A percentile compares a stretch with the other conserved stretches of the same genome.
These are phyloP conservation scores for Ophiostoma tasmaniense DNA, from an alignment of 2,329 filamentous ascomycete genomes.

Conservation along the genomic window DNA sequence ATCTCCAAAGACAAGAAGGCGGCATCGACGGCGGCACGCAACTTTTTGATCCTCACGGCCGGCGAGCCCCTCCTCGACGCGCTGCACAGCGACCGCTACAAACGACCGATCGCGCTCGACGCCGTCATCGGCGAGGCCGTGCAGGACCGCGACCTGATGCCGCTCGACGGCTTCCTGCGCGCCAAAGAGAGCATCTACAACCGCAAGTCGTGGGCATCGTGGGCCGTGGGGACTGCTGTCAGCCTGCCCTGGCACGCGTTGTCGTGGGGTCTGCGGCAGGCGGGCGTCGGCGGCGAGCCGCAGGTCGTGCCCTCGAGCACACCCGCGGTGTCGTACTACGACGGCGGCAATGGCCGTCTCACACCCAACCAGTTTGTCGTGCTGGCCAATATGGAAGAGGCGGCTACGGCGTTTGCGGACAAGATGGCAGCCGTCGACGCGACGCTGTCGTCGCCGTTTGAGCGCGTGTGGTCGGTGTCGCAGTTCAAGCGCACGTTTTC, in stretches of 20 bases:
- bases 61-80: conserved; percentile 59
- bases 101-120: conserved; percentile 70
- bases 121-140: conserved; percentile 70
- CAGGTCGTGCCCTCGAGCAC: neutral
- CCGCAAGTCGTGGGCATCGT: conserved; percentile 55
- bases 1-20: neutral
- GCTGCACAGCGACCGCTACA: conserved; percentile 69
- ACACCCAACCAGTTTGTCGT: conserved; percentile 55
- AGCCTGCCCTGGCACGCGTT: conserved; percentile 61
- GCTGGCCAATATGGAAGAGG: conserved; percentile 52
- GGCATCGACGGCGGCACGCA: conserved; percentile 28
- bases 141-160: conserved; percentile 58
- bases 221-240: conserved; percentile 63
- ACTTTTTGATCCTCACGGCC: conserved; percentile 44
- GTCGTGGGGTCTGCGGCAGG: conserved; percentile 58
- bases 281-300: conserved; percentile 35
- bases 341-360: conserved; percentile 8
- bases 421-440: conserved; percentile 28
- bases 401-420: conserved; percentile 46
- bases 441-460: conserved; percentile 43
- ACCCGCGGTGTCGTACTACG: neutral
- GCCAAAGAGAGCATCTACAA: conserved; percentile 63
- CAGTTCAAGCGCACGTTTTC: conserved; percentile 55
- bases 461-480: conserved; percentile 58
- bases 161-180: conserved; percentile 58